phyloP scores from a whole-genome alignment of 2,329 filamentous ascomycete genomes.

The Apiospora hydei region DNA sequence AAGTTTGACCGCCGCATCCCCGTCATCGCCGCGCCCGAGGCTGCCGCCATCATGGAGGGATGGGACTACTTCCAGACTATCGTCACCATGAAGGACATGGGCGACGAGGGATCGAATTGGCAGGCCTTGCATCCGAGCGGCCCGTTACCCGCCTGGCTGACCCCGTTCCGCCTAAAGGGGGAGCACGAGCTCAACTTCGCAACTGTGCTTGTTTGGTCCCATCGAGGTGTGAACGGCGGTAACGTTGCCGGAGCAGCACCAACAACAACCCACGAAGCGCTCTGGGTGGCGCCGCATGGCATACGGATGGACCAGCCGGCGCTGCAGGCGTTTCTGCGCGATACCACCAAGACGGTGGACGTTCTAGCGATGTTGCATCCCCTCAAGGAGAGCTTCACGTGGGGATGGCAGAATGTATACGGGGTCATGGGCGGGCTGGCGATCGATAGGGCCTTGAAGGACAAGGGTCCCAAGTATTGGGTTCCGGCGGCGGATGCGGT shows the following conservation, averaged over 20 bases:
- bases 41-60: slow-evolving; percentile 19
- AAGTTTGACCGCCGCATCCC: slow-evolving; percentile 30
- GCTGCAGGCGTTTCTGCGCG: slow-evolving; percentile 25
- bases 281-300: slow-evolving; percentile 30
- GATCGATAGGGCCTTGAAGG: slow-evolving; percentile 23
- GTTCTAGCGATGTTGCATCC: slow-evolving; percentile 30
- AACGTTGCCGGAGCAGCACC: not conserved
- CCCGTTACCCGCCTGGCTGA: slow-evolving; percentile 29
- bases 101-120: slow-evolving; percentile 21
- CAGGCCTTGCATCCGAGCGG: slow-evolving; percentile 25
- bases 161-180: slow-evolving; percentile 25
- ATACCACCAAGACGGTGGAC: not conserved
- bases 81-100: slow-evolving; percentile 10
- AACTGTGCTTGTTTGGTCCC: slow-evolving; percentile 24
- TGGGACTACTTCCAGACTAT: slow-evolving; percentile 30
- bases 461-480: slow-evolving; percentile 28
- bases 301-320: slow-evolving; percentile 6
- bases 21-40: slow-evolving; percentile 27
- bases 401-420: not conserved
- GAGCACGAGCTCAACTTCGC: slow-evolving; percentile 20
- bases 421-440: slow-evolving; percentile 26
- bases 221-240: not conserved
- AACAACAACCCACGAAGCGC: slow-evolving; percentile 8
- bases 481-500: slow-evolving; percentile 22
- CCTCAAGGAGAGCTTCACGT: slow-evolving; percentile 28